Evolutionary conservation across 768 basidiomycete species (phyloP).

Genomic region (Crucibulum laeve): DNA sequence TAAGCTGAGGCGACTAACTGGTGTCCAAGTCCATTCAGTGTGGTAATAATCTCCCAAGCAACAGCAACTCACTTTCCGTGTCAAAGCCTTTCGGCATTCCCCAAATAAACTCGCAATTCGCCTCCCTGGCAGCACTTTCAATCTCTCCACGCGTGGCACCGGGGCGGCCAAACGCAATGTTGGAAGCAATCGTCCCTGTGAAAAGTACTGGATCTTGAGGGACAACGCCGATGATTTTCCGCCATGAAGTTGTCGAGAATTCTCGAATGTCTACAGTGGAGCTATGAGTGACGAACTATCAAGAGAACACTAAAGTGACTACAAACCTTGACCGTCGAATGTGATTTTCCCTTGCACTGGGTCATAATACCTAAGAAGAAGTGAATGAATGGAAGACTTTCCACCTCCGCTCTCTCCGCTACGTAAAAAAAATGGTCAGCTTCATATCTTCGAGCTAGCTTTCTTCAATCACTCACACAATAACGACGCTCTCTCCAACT

Average conservation of each 20-base stretch:
- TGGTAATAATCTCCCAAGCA: not conserved
- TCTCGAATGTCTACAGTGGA: conserved; percentile 69
- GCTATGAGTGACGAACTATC: not conserved
- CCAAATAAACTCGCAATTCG: conserved; percentile 97
- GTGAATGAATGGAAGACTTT: conserved; percentile 87
- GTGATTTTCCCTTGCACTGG: conserved; percentile 79
- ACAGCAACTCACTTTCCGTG: conserved; percentile 70
- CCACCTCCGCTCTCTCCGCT: conserved; percentile 93
- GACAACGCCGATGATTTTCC: conserved; percentile 86
- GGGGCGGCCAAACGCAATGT: conserved; percentile 85
- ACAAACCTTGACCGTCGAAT: conserved; percentile 78
- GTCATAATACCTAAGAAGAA: conserved; percentile 87
- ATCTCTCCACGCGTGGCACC: conserved; percentile 77
- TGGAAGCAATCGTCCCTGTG: conserved; percentile 90
- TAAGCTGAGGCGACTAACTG: conserved; percentile 66
- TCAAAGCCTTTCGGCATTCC: conserved; percentile 93
- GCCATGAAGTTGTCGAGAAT: conserved; percentile 84
- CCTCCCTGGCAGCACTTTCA: conserved; percentile 82
- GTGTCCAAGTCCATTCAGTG: conserved; percentile 4
- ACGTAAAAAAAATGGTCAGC: conserved; percentile 4
- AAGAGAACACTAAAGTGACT: conserved; percentile 1
- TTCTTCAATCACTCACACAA: conserved; percentile 63
- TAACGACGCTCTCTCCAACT: conserved; percentile 84
- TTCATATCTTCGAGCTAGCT: not conserved
- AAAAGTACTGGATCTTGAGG: conserved; percentile 93